Conservation (phyloP, 345 rosid genomes). For the Cardamine chenopodiifolia region DNA sequence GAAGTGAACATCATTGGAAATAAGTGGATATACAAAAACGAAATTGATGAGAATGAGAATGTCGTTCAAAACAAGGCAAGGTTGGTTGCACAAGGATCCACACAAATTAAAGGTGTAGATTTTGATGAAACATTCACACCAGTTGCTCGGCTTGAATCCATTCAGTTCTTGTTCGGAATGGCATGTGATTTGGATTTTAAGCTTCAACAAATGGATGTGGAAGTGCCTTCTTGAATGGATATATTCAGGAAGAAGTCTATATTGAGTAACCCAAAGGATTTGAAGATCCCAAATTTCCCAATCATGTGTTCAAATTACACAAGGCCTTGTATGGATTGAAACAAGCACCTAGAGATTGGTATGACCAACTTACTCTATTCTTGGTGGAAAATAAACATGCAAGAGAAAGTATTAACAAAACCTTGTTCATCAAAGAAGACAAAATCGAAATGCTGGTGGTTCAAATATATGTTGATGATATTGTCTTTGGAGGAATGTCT, state of each 20-base stretch:
- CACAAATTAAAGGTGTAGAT: background rate
- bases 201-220: background rate
- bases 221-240: background rate
- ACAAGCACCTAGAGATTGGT: background rate
- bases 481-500: background rate
- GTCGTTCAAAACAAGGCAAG: background rate
- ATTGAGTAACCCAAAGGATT: background rate
- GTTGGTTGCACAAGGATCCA: background rate
- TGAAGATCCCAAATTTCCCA: background rate
- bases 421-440: no score
- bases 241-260: background rate
- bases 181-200: background rate
- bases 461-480: background rate
- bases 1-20: background rate
- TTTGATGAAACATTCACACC: background rate
- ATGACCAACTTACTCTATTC: background rate
- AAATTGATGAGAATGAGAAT: background rate
- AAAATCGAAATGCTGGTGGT: rapidly evolving
- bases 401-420: background rate
- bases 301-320: background rate
- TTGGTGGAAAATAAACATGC: background rate
- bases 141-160: background rate
- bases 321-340: background rate
- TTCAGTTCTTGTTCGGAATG: background rate
- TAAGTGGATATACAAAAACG: background rate